Evolutionary conservation across 2,329 filamentous ascomycete genomes (phyloP).

Genomic region (Colletotrichum nymphaeae): DNA sequence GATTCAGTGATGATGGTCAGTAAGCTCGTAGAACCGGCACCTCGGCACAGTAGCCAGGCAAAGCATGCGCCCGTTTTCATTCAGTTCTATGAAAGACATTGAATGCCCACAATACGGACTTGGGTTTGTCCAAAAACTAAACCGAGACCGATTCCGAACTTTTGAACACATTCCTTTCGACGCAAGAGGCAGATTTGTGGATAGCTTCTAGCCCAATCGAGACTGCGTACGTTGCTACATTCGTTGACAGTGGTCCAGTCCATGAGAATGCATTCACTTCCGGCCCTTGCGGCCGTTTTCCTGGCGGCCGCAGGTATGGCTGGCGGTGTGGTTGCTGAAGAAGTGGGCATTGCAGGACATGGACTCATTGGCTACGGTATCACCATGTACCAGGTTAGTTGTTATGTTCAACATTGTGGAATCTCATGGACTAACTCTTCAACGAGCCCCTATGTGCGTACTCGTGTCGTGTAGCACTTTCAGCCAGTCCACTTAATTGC

Average conservation of each 20-base stretch:
- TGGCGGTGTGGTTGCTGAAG: background rate
- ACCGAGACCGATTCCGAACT: background rate
- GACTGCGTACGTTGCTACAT: no score
- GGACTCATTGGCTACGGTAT: constrained; percentile 51
- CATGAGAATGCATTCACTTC: background rate
- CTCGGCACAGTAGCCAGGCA: background rate
- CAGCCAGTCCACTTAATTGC: constrained; percentile 42
- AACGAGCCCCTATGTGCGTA: constrained; percentile 43
- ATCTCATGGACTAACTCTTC: background rate
- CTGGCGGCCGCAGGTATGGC: background rate
- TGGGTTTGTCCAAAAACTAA: no score
- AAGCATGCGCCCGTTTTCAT: background rate
- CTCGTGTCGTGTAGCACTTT: constrained; percentile 46
- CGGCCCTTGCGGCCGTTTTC: background rate
- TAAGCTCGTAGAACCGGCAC: background rate
- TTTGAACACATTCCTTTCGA: background rate
- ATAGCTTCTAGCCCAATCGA: no score
- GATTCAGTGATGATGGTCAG: background rate
- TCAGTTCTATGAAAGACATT: background rate
- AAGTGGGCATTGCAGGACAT: constrained; percentile 22
- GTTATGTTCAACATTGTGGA: no score
- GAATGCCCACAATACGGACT: background rate
- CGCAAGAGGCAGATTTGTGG: no score
- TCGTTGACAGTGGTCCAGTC: no score
- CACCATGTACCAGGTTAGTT: constrained; percentile 46